Conservation (phyloP, 257 asterid species). For the Solanum peruvianum region DNA sequence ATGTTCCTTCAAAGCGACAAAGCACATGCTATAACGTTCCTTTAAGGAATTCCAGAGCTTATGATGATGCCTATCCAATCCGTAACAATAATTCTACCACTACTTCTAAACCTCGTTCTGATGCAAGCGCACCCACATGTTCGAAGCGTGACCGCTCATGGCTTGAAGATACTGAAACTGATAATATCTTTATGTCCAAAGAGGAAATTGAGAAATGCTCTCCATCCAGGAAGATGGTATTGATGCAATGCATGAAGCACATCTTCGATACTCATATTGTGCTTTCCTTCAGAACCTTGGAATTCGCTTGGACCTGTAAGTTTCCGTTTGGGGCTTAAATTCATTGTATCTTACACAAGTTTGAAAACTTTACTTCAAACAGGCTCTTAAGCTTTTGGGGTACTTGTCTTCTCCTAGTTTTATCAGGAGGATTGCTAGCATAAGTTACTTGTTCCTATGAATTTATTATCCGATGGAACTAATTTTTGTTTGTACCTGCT, state of each 20-base stretch:
- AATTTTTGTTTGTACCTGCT: slow-evolving; percentile 1
- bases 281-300: slow-evolving; percentile 91
- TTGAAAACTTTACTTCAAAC: background rate
- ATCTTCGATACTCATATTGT: slow-evolving; percentile 82
- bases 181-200: slow-evolving; percentile 57
- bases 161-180: slow-evolving; percentile 51
- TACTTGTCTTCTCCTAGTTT: background rate
- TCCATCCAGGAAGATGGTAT: slow-evolving; percentile 95
- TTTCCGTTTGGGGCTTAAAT: background rate
- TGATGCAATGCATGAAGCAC: slow-evolving; percentile 67
- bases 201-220: slow-evolving; percentile 87
- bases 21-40: slow-evolving; percentile 4
- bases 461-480: background rate
- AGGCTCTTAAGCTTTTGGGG: background rate
- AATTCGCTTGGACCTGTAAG: slow-evolving; percentile 77
- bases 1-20: slow-evolving; percentile 3
- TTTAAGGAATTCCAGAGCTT: slow-evolving; percentile 12
- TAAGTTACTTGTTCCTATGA: background rate
- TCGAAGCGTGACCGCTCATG: slow-evolving; percentile 56
- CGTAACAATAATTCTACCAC: slow-evolving; percentile 12
- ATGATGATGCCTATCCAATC: slow-evolving; percentile 10
- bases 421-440: background rate
- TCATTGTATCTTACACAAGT: background rate
- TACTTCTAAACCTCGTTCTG: slow-evolving; percentile 1
- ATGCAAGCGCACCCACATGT: slow-evolving; percentile 21